A percentile compares a stretch with the other conserved stretches of the same genome.
These are phyloP conservation scores for Astragalus membranaceus DNA, from an alignment of 306 rosid genomes.

Conservation along the genomic window DNA sequence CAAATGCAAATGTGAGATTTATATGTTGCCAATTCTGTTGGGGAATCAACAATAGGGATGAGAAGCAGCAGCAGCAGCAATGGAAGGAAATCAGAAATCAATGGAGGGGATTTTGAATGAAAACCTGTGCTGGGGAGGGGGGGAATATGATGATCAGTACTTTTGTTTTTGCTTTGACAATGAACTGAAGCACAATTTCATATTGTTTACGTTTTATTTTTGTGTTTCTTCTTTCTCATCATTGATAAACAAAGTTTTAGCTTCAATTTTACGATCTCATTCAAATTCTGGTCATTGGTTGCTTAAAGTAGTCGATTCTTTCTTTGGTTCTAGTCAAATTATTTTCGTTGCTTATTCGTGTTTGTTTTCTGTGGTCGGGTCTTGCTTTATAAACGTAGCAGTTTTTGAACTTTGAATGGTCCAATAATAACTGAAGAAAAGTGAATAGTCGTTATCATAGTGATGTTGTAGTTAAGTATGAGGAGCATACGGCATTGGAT, in stretches of 20 bases:
- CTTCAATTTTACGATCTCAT: constrained; percentile 20
- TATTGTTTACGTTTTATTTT: neutral
- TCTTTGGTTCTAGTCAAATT: neutral
- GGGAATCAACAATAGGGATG: neutral
- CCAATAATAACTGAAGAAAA: no score
- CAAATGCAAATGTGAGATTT: neutral
- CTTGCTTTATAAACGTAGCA: neutral
- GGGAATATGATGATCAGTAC: neutral
- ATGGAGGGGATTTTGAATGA: neutral
- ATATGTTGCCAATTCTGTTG: neutral
- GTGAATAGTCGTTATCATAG: neutral
- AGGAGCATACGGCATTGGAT: neutral
- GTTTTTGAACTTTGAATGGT: neutral
- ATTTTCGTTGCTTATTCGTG: neutral
- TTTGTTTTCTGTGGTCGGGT: neutral
- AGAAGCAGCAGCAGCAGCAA: neutral
- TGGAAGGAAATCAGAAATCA: neutral
- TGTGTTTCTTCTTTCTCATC: neutral
- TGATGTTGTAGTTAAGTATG: neutral
- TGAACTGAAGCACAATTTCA: constrained; percentile 20
- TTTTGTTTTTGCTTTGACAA: constrained; percentile 19
- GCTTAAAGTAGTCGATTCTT: neutral
- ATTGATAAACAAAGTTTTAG: constrained; percentile 22
- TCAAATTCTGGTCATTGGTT: neutral
- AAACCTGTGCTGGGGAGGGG: neutral